These are phyloP conservation scores for Pichia cactophila DNA, from an alignment of 1,139 yeast genomes.

Conservation along the genomic window DNA sequence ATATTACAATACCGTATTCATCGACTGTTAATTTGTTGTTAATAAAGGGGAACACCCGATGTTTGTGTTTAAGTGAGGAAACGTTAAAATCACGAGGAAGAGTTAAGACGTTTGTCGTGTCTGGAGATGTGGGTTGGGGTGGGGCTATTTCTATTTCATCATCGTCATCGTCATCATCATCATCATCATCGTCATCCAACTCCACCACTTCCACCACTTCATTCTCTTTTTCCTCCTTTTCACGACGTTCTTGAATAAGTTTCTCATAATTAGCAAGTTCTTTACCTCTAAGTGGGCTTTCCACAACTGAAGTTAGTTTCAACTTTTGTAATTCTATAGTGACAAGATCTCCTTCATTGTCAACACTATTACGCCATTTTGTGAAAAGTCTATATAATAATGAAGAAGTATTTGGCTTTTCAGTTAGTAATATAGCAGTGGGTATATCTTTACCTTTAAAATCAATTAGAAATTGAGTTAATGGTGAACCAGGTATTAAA, in stretches of 20 bases:
- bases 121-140: conserved; percentile 19
- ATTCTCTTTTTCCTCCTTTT: conserved; percentile 16
- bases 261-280: conserved; percentile 45
- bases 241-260: conserved; percentile 35
- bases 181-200: background rate
- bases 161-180: background rate
- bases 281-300: conserved; percentile 42
- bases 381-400: conserved; percentile 40
- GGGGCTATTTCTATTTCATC: background rate
- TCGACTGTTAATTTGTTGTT: conserved; percentile 56
- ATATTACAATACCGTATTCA: conserved; percentile 77
- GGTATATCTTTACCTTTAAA: conserved; percentile 55
- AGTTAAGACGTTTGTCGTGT: conserved; percentile 25
- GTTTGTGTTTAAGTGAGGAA: conserved; percentile 52
- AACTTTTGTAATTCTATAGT: conserved; percentile 37
- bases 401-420: conserved; percentile 40
- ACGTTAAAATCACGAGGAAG: conserved; percentile 54
- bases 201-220: conserved; percentile 4
- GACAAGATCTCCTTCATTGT: conserved; percentile 53
- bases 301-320: conserved; percentile 34
- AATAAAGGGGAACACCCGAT: conserved; percentile 72
- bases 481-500: conserved; percentile 54
- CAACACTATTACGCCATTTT: conserved; percentile 47
- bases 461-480: conserved; percentile 49
- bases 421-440: conserved; percentile 70